phyloP scores from a whole-genome alignment of 2,329 filamentous ascomycete species.

The Apiospora rasikravindrae region DNA sequence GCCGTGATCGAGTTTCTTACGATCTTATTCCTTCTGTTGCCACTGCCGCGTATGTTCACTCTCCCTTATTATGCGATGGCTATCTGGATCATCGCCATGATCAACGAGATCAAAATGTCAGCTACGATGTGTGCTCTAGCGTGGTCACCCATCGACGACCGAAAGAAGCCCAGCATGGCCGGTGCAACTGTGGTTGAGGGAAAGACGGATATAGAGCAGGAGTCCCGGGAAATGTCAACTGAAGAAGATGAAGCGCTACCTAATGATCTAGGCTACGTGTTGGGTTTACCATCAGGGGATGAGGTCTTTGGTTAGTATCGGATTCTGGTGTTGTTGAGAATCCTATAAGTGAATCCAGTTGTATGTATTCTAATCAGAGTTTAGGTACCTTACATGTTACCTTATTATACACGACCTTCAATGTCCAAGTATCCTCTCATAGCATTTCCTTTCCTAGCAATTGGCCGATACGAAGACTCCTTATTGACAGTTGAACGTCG shows the following conservation, averaged over 20 bases:
- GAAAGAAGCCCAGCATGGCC: not conserved
- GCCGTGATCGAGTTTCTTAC: not conserved
- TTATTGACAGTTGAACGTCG: too few relatives aligned
- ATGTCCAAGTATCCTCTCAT: too few relatives aligned
- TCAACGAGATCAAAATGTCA: not conserved
- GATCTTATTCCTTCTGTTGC: not conserved
- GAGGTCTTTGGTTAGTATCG: not conserved
- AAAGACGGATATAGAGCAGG: not conserved
- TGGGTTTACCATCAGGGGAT: not conserved
- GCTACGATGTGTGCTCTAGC: not conserved
- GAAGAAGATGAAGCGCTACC: not conserved
- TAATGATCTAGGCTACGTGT: not conserved
- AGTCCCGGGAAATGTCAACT: not conserved
- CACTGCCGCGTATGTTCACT: not conserved
- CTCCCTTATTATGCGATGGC: not conserved
- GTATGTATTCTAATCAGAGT: too few relatives aligned
- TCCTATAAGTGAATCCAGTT: too few relatives aligned
- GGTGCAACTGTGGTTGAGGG: not conserved
- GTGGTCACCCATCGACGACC: not conserved
- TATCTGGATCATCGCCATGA: not conserved
- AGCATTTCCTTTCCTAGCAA: too few relatives aligned
- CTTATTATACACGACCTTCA: too few relatives aligned
- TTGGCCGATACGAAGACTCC: too few relatives aligned
- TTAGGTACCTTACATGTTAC: too few relatives aligned
- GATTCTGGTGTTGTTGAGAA: too few relatives aligned